phyloP scores from a whole-genome alignment of 1,284 basidiomycete genomes.

The Trametes versicolor region DNA sequence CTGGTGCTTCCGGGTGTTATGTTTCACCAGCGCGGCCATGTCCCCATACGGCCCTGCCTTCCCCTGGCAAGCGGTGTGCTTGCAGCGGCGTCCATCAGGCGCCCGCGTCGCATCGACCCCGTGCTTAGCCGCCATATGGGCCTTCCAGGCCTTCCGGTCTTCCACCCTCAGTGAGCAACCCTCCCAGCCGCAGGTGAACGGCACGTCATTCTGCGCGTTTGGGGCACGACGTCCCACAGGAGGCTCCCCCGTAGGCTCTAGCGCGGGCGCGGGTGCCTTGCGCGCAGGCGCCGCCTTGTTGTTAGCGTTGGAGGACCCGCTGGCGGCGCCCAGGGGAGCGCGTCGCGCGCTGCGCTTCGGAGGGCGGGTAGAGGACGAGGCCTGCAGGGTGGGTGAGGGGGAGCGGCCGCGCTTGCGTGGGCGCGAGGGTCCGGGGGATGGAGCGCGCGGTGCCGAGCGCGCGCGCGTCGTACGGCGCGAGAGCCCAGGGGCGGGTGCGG shows the following conservation, averaged over 20 bases:
- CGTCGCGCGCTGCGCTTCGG: neutral
- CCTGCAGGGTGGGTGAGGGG: too few relatives aligned
- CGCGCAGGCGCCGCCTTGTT: neutral
- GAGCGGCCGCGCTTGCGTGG: too few relatives aligned
- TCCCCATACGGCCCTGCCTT: neutral
- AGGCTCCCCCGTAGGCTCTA: too few relatives aligned
- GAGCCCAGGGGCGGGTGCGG: too few relatives aligned
- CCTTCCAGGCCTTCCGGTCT: neutral
- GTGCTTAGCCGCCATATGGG: neutral
- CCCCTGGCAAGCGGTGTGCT: neutral
- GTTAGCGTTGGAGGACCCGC: neutral
- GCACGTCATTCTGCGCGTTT: neutral
- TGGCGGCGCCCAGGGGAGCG: neutral
- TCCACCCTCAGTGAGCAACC: neutral
- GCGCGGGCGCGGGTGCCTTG: too few relatives aligned
- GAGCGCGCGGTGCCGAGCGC: too few relatives aligned
- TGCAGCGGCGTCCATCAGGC: neutral
- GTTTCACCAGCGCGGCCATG: neutral
- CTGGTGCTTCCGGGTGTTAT: neutral
- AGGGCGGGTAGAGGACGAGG: too few relatives aligned
- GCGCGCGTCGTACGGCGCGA: too few relatives aligned
- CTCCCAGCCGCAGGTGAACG: conserved; percentile 2
- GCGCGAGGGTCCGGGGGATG: too few relatives aligned
- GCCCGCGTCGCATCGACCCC: neutral
- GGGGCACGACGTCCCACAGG: neutral